Conservation (phyloP, 1,284 basidiomycete species). For the Phlebopus sp. region DNA sequence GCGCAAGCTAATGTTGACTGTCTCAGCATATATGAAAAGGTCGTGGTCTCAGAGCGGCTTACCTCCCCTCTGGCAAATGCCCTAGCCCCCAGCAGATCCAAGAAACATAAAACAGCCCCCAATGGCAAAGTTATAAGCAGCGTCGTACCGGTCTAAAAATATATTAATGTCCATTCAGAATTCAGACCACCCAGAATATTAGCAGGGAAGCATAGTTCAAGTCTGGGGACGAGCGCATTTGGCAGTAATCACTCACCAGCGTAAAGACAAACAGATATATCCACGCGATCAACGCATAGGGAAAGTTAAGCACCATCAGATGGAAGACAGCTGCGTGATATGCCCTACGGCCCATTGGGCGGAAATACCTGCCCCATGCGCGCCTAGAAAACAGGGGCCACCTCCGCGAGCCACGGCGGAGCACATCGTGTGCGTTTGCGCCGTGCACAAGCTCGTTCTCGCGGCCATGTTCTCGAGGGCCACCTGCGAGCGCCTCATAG, state of each 20-base stretch:
- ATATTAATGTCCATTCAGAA: conserved; percentile 16
- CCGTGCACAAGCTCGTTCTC: conserved; percentile 4
- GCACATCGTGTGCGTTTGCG: conserved; percentile 15
- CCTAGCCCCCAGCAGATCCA: conserved; percentile 69
- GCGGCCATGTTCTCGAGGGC: conserved; percentile 6
- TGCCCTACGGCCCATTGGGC: conserved; percentile 48
- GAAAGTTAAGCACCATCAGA: conserved; percentile 69
- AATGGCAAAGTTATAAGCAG: conserved; percentile 71
- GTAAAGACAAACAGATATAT: conserved; percentile 76
- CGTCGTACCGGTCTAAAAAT: conserved; percentile 64
- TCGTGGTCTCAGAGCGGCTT: conserved; percentile 15
- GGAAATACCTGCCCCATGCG: conserved; percentile 57
- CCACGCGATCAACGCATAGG: conserved; percentile 69
- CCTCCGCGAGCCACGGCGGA: conserved; percentile 10
- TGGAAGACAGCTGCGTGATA: conserved; percentile 69
- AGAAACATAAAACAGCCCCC: conserved; percentile 73
- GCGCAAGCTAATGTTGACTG: conserved; percentile 44
- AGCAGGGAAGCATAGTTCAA: not conserved
- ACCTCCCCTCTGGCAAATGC: conserved; percentile 69
- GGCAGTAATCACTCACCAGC: conserved; percentile 46
- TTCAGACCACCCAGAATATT: conserved; percentile 5
- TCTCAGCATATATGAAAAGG: conserved; percentile 5
- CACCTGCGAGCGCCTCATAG: conserved; percentile 32
- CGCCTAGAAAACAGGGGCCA: conserved; percentile 32
- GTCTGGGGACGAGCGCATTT: not conserved